Evolutionary conservation across 2,329 filamentous ascomycete genomes (phyloP), one percentile per base, ranked within the genome.

Genomic region (Diaporthe batatas): DNA sequence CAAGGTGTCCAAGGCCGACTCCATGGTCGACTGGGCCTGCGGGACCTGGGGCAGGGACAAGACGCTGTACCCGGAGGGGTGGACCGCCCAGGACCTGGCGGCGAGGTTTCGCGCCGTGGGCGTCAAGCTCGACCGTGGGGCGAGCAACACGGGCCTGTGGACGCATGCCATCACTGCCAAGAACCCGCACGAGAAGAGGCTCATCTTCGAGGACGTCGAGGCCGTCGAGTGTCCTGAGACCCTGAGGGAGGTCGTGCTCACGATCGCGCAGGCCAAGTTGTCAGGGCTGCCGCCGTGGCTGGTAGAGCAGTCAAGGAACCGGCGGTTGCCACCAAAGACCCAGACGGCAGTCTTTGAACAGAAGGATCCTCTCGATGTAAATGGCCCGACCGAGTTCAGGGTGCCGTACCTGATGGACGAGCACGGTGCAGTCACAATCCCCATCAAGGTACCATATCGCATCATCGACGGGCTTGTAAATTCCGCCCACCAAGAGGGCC

Each of bases 1-100:
- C 1, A 98, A 98, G 79, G 89, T 98, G 73, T 89, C 83, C 1
- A 88, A 91, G 71, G 82, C 86, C 7, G 90, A 96, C 77, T 83
- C 85, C 2, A 87, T 90, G 73, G 82, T 97, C 10, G 82, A 91
- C 74, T 94, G 92, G 87, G 57, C 55, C n/a, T 21, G 62, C 49
- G 29, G 29, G 32, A 11, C 32, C 44, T 75, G 74, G 74, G 74
- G 44, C 16, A 32, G 18, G 14, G 72, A 71, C 39, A 14, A 49
- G 25, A 18, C 2, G 3, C 29, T 71, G 44, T 71, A 68, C 62
- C 65, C 70, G 10, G 64, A 78, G 4, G 68, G 55, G 3, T 90
- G 89, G 86, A 83, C 83, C 0, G 82, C 86, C n/a, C 81, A 84
- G 3, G 86, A 89, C 1, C 86, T 95, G 21, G 79, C 83, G 7